Conservation (phyloP, 306 rosid species). For the Amphicarpaea edgeworthii region DNA sequence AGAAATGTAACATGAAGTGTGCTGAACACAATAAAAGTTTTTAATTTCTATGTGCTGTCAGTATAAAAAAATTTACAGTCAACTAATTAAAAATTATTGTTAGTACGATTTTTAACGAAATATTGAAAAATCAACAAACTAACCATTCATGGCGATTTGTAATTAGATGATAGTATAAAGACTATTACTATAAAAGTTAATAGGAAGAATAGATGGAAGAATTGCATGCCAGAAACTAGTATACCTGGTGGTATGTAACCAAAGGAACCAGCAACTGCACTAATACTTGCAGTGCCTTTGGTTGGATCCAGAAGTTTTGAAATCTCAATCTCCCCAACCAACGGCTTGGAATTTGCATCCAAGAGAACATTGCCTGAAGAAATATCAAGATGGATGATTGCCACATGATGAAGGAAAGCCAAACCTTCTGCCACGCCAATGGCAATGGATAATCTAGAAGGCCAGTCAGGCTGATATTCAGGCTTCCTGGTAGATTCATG, state of each 20-base stretch:
- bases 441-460: constrained; percentile 82
- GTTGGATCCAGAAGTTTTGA: constrained; percentile 97
- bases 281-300: constrained; percentile 94
- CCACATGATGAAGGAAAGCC: constrained; percentile 93
- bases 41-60: not conserved
- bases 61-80: not conserved
- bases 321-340: constrained; percentile 95
- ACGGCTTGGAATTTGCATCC: constrained; percentile 82
- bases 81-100: not conserved
- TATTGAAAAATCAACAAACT: not conserved
- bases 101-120: not conserved
- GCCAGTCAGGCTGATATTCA: constrained; percentile 95
- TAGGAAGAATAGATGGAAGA: constrained; percentile 27
- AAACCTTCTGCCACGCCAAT: constrained; percentile 94
- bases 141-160: not conserved
- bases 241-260: constrained; percentile 99
- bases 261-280: constrained; percentile 99
- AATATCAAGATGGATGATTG: constrained; percentile 96
- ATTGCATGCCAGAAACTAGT: constrained; percentile 25
- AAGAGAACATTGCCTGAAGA: constrained; percentile 88
- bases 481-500: constrained; percentile 78
- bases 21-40: not conserved
- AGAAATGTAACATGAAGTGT: constrained; percentile 27
- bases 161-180: not conserved
- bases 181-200: not conserved